Evolutionary conservation across 148 eudicot species (phyloP), one percentile per base, ranked within the genome.

Genomic region (Vaccinium darrowii): DNA sequence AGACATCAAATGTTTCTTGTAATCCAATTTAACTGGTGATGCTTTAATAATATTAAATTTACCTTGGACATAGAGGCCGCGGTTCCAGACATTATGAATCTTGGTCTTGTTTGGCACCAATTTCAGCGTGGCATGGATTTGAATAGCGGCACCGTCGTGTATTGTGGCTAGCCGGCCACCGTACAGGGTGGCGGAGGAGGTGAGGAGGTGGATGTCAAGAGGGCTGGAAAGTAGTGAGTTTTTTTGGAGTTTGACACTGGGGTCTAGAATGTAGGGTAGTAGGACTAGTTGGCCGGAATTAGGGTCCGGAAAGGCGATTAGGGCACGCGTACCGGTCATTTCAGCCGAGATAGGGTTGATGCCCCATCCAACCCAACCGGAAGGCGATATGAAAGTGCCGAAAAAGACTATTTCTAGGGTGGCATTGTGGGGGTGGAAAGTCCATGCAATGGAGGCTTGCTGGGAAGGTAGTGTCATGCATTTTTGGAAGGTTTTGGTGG

Each of bases 301-400:
- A 11, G 99, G 98, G 84, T 97, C 99, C 0, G 99, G 96, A 75
- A 95, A 97, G 84, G 98, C 92, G 69, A 97, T 92, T 23, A 97
- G 82, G 47, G 95, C 92, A 2, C 95, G 93, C 0, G 99, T 88
- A 0, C 99, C 98, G 0, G 98, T 92, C 99, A 97, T 97, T 87
- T 93, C 92, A 0, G 96, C 85, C 0, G 98, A 91, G 76, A 43
- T 84, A 11, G 95, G 98, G 86, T 97, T 97, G 72, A 97, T 92
- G 8, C 99, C 99, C 91, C 91, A 95, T 12, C 92, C 98, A 0
- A 97, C 98, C 99, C 99, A 97, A 0, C 99, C 99, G 33, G 99
- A 94, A 52, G 99, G 99, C 0, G 99, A 97, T 5, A 95, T 97
- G 92, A 97, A 97, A 69, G 82, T 84, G 8, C 99, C 99, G 63